phyloP scores from a whole-genome alignment of 139 green algal genomes.

The Chlorella sp. region DNA sequence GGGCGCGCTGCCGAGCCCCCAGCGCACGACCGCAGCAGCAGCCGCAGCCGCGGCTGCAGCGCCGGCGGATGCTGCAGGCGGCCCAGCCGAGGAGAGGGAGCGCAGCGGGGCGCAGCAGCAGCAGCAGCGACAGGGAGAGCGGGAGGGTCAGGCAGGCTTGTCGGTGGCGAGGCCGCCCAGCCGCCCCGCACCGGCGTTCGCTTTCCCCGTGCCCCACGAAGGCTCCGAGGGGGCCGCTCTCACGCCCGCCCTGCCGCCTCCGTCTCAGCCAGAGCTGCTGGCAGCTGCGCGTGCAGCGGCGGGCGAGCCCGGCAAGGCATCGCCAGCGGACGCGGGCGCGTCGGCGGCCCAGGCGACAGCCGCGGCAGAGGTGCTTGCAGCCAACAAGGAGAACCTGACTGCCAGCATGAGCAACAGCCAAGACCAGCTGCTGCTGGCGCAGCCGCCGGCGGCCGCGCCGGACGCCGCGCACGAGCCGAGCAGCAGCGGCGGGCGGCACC shows the following conservation, averaged over 20 bases:
- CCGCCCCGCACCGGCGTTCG: not conserved
- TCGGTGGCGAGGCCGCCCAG: not conserved
- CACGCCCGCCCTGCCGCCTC: not conserved
- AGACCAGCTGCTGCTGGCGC: not conserved
- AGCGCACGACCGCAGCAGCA: conserved; percentile 1
- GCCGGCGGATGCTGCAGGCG: not conserved
- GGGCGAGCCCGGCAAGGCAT: not conserved
- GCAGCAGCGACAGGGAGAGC: not conserved
- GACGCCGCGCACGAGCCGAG: not conserved
- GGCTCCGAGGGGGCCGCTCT: not conserved
- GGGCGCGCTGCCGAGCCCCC: not conserved
- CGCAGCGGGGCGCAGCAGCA: not conserved
- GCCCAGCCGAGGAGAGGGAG: no score
- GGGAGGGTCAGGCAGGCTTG: not conserved
- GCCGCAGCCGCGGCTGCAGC: not conserved
- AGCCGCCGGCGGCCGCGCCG: not conserved
- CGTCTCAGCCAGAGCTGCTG: not conserved
- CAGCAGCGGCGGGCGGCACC: no score
- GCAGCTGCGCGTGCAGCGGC: not conserved
- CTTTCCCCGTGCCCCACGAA: conserved; percentile 4
- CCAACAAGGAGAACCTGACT: conserved; percentile 19
- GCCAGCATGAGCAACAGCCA: conserved; percentile 31
- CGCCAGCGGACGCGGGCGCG: not conserved
- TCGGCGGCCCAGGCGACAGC: not conserved
- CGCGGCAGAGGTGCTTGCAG: not conserved